A percentile compares a stretch with the other conserved stretches of the same genome.
phyloP scores from a whole-genome alignment of 2,329 filamentous ascomycete species.

The Cladosporium colombiae region DNA sequence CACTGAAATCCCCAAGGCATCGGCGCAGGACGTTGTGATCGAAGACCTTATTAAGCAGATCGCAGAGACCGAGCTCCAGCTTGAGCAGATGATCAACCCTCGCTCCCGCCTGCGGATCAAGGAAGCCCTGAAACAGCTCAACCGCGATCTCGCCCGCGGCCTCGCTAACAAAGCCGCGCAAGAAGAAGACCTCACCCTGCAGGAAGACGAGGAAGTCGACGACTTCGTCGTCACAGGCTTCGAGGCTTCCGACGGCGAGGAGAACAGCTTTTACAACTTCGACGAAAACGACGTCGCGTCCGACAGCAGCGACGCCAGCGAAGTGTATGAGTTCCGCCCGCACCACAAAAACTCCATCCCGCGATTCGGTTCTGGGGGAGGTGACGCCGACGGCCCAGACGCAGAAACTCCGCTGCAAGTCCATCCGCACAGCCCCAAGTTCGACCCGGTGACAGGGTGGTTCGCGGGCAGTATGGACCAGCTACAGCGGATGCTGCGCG shows the following conservation, averaged over 20 bases:
- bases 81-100: slow-evolving; percentile 35
- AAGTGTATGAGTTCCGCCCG: slow-evolving; percentile 34
- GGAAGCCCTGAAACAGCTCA: slow-evolving; percentile 35
- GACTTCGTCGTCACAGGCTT: slow-evolving; percentile 34
- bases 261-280: slow-evolving; percentile 35
- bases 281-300: slow-evolving; percentile 33
- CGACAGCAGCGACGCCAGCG: slow-evolving; percentile 31
- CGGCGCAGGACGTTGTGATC: slow-evolving; percentile 24
- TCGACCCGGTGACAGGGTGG: slow-evolving; percentile 36
- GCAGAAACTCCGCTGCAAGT: slow-evolving; percentile 10
- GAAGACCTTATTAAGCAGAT: slow-evolving; percentile 34
- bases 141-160: slow-evolving; percentile 36
- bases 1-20: slow-evolving; percentile 22
- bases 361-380: neutral
- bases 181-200: slow-evolving; percentile 31
- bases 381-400: neutral
- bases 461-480: slow-evolving; percentile 37
- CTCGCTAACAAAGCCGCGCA: slow-evolving; percentile 32
- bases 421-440: slow-evolving; percentile 25
- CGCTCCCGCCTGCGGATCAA: slow-evolving; percentile 35
- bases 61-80: slow-evolving; percentile 37
- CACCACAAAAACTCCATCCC: slow-evolving; percentile 23
- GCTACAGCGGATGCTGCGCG: slow-evolving; percentile 25
- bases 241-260: slow-evolving; percentile 35
- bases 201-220: slow-evolving; percentile 27